Conservation (phyloP, 2,329 filamentous ascomycete genomes). For the Neoarthrinium moseri region DNA sequence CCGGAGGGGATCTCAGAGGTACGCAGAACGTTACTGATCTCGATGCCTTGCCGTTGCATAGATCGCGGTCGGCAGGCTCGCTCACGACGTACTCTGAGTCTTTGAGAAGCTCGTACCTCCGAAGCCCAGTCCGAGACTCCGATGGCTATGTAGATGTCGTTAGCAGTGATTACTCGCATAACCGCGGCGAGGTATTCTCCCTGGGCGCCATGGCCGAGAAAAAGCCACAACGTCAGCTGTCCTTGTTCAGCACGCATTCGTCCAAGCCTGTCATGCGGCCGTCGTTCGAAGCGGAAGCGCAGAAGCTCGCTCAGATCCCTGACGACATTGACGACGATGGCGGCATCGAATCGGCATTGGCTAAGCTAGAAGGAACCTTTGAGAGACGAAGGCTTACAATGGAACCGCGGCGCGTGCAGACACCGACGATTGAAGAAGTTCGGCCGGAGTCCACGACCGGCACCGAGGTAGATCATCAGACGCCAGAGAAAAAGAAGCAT, state of each 20-base stretch:
- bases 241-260: conserved; percentile 60
- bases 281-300: conserved; percentile 87
- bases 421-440: conserved; percentile 18
- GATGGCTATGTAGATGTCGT: conserved; percentile 44
- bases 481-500: conserved; percentile 43
- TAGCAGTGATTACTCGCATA: conserved; percentile 40
- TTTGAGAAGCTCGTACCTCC: conserved; percentile 55
- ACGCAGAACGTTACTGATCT: conserved; percentile 65
- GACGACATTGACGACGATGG: conserved; percentile 78
- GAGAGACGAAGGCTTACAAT: conserved; percentile 50
- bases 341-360: conserved; percentile 85
- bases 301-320: conserved; percentile 82
- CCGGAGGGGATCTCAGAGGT: conserved; percentile 72
- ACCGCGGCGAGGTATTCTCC: conserved; percentile 50
- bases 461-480: conserved; percentile 22
- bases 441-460: conserved; percentile 15
- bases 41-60: conserved; percentile 46
- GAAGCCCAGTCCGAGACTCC: conserved; percentile 37
- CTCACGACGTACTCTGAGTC: conserved; percentile 61
- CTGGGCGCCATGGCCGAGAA: conserved; percentile 57
- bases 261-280: conserved; percentile 63
- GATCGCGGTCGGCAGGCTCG: conserved; percentile 58
- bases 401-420: conserved; percentile 28
- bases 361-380: conserved; percentile 88
- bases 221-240: conserved; percentile 44